These are phyloP conservation scores for Trametes cingulata DNA, from an alignment of 768 basidiomycete genomes.

Conservation along the genomic window DNA sequence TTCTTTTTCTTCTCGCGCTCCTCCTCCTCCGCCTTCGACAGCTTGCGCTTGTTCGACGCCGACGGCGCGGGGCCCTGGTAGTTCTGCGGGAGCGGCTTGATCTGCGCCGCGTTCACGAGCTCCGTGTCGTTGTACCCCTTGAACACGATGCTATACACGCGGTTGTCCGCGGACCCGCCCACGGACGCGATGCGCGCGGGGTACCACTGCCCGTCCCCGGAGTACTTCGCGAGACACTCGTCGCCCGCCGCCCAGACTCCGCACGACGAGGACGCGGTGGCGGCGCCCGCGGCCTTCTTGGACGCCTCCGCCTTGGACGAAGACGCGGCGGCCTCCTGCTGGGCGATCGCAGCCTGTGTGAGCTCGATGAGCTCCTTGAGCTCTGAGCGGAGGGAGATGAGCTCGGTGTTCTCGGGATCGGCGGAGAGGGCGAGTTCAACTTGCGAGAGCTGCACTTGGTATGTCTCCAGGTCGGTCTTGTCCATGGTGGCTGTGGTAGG, in stretches of 20 bases:
- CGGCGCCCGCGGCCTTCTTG: conserved; percentile 47
- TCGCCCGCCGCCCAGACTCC: conserved; percentile 78
- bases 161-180: conserved; percentile 78
- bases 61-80: conserved; percentile 38
- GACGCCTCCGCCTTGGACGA: conserved; percentile 57
- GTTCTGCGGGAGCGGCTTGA: conserved; percentile 69
- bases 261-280: conserved; percentile 49
- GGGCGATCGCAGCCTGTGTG: conserved; percentile 69
- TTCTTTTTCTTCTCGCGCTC: conserved; percentile 90
- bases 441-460: conserved; percentile 87
- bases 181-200: conserved; percentile 86
- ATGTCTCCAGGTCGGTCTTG: conserved; percentile 82
- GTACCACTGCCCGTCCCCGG: conserved; percentile 83
- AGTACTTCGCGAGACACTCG: conserved; percentile 85
- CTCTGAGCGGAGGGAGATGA: conserved; percentile 71
- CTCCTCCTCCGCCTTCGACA: conserved; percentile 79
- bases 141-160: conserved; percentile 88
- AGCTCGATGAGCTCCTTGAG: conserved; percentile 83
- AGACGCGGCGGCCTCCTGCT: conserved; percentile 63
- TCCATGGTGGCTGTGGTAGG: conserved; percentile 37
- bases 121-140: conserved; percentile 92
- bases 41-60: conserved; percentile 71
- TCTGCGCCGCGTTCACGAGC: conserved; percentile 67
- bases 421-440: conserved; percentile 77
- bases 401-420: conserved; percentile 75